phyloP scores from a whole-genome alignment of 805 yeast genomes.

The Suhomyces xylopsoci region DNA sequence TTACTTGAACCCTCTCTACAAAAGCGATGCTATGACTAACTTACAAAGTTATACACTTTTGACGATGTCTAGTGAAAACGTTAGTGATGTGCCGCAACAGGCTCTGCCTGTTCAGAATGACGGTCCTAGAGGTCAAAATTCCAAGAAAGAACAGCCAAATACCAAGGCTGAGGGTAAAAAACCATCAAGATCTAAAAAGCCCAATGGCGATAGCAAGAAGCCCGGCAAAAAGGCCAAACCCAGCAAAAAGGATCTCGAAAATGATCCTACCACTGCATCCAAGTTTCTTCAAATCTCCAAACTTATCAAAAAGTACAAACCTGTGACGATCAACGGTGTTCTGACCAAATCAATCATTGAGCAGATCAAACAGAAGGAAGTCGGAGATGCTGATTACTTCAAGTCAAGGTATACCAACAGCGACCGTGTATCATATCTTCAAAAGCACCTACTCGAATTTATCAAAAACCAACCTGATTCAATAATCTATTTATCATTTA shows the following conservation, averaged over 20 bases:
- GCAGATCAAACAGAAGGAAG: conserved; percentile 5
- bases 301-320: conserved; percentile 26
- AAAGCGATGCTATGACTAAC: conserved; percentile 1
- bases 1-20: neutral
- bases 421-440: conserved; percentile 19
- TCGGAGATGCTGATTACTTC: conserved; percentile 3
- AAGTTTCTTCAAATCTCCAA: conserved; percentile 25
- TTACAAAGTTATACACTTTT: neutral
- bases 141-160: neutral
- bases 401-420: conserved; percentile 4
- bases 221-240: neutral
- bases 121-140: neutral
- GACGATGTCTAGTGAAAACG: neutral
- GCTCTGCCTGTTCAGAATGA: neutral
- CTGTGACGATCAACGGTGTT: conserved; percentile 38
- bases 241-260: neutral
- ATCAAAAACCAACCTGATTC: conserved; percentile 18
- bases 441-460: conserved; percentile 31
- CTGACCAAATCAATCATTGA: conserved; percentile 9
- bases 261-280: conserved; percentile 2
- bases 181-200: neutral
- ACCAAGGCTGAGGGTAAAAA: neutral
- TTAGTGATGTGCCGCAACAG: neutral
- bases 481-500: conserved; percentile 40
- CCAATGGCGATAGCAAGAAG: neutral